A percentile compares a stretch with the other conserved stretches of the same genome.
phyloP scores from a whole-genome alignment of 2,329 filamentous ascomycete genomes.

The Chalaropsis ovoidea region DNA sequence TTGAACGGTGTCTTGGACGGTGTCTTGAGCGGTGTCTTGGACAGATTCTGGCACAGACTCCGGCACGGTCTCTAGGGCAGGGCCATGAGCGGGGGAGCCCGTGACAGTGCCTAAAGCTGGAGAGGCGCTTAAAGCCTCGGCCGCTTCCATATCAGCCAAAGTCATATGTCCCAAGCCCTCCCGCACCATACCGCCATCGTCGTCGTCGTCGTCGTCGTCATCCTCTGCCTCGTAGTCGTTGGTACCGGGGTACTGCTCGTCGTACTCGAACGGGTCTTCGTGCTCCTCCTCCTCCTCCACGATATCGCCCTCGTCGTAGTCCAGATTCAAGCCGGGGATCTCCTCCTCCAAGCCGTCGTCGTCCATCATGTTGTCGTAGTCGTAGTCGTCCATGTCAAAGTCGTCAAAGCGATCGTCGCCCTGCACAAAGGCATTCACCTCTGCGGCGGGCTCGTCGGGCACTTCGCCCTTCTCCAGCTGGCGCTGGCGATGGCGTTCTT shows the following conservation, averaged over 20 bases:
- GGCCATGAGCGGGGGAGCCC: not conserved
- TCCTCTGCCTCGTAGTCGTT: conserved; percentile 29
- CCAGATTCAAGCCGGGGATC: conserved; percentile 50
- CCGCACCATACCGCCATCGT: conserved; percentile 39
- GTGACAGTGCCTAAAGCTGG: not conserved
- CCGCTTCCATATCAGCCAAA: conserved; percentile 20
- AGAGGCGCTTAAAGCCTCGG: conserved; percentile 1
- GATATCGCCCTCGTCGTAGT: conserved; percentile 38
- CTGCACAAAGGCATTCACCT: conserved; percentile 28
- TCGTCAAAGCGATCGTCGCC: conserved; percentile 50
- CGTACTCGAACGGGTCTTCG: conserved; percentile 31
- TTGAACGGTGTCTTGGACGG: not conserved
- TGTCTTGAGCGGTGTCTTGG: not conserved
- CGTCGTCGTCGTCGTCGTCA: conserved; percentile 32
- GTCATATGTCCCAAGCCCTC: conserved; percentile 25
- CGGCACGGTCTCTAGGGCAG: not conserved
- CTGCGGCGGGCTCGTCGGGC: conserved; percentile 32
- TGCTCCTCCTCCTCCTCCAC: conserved; percentile 30
- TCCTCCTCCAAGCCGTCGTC: conserved; percentile 56
- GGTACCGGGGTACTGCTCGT: conserved; percentile 28
- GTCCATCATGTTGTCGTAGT: conserved; percentile 55
- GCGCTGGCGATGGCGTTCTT: conserved; percentile 60
- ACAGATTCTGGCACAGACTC: not conserved
- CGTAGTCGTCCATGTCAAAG: conserved; percentile 46
- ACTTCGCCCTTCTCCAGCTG: conserved; percentile 50